Base-by-base conservation (phyloP, 1,139 yeast species). In the Diutina neorugosa region DNA sequence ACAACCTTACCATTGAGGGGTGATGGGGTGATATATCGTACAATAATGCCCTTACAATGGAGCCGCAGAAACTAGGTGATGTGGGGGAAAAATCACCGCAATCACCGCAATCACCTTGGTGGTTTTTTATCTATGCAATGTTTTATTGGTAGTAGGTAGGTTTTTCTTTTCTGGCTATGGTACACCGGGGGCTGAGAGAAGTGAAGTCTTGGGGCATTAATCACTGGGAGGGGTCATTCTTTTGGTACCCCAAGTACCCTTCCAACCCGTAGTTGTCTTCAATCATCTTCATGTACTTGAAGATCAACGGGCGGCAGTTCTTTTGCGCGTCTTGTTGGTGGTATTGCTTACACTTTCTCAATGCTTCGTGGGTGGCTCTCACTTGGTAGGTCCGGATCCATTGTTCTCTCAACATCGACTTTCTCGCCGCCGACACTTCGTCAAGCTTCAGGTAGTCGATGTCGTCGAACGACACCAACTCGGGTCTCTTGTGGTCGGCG, bases 231-330 rank as follows among this genome's bases (percentile, higher is more conserved):
- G 91, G 91, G 67, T 86, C 95, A 70, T 85, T 86, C 78, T 86
- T 84, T 70, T 86, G 94, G 73, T 86, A 86, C 20, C 89, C 91
- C 67, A 84, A 72, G 69, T 77, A 86, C 51, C 95, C 95, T 61
- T 80, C 77, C 57, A 84, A 76, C 60, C 82, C 80, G 62, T 84
- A 78, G 52, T 75, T 69, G 20, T 46, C 50, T 57, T 88, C 91
- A 57, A 86, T 73, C 86, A 86, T 76, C 63, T 84, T 86, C 75
- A 86, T 71, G 69, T 86, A 86, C 67, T 84, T 82, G 69, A 86
- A 84, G 44, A 89, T 85, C 63, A 74, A 72, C 20, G 77, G 74
- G 61, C 75, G 69, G 65, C 79, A 74, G 64, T 85, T 73, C 66
- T 83, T 85, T 65, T 84, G 84, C 62, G 93, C 88, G 64, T 86